Evolutionary conservation across 2,329 filamentous ascomycete genomes (phyloP), one percentile per base, ranked within the genome.

Genomic region (Periconia sp.): DNA sequence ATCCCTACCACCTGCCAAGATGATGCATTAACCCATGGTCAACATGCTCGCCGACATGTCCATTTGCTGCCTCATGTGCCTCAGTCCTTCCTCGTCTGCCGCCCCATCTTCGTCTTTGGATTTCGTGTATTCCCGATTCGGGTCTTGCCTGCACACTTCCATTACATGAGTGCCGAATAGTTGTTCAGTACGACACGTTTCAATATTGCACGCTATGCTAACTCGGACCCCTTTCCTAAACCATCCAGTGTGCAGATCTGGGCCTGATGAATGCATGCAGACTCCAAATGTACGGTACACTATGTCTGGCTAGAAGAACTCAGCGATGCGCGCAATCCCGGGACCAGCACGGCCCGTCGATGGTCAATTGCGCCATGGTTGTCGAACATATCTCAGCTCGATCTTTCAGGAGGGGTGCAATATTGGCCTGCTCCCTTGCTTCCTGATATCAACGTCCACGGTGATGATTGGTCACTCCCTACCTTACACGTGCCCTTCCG

Each of bases 401-500:
- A 27, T 27, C 23, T 27, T 5, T 8, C 23, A 27, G 8, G 23
- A 27, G 8, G 23, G 23, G 48, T 37, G 10, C 20, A 23, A 14
- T 23, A 18, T 53, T 30, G 30, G 6, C 43, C 23, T 10, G n/a
- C 54, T 60, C 64, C 64, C 64, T 65, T 67, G 57, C 63, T 54
- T 66, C 42, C 44, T 41, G 45, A 53, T 54, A 51, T 54, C 55
- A 30, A 27, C 23, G 23, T 59, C 15, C 33, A 5, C 33, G 5
- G 11, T 14, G 11, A 37, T 37, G 3, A 37, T 13, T 37, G 11
- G 11, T 49, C 52, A 52, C 55, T 54, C 57, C 52, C 52, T 45
- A 47, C 30, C 54, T 48, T 59, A 58, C 66, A 64, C 61, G 61
- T 66, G 61, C 54, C 50, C 49, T 54, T 62, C 66, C 17, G 59